These are phyloP conservation scores for Russula earlei DNA, from an alignment of 768 basidiomycete species.

Conservation along the genomic window DNA sequence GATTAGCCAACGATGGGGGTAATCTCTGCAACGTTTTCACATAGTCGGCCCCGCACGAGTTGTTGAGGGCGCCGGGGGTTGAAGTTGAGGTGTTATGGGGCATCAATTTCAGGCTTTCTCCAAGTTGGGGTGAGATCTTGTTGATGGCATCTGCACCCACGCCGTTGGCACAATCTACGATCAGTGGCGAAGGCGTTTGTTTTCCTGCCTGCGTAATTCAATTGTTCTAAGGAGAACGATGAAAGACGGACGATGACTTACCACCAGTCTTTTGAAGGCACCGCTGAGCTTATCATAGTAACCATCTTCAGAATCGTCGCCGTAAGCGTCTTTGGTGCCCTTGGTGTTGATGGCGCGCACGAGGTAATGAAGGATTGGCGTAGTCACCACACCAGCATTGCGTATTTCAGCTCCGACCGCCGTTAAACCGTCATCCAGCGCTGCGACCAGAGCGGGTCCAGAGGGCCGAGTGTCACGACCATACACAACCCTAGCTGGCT, in stretches of 20 bases:
- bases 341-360: constrained; percentile 85
- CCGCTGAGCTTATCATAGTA: constrained; percentile 75
- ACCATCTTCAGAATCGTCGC: constrained; percentile 69
- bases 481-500: constrained; percentile 78
- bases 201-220: constrained; percentile 43
- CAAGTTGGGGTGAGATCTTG: constrained; percentile 51
- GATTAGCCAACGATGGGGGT: constrained; percentile 62
- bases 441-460: constrained; percentile 61
- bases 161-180: constrained; percentile 98
- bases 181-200: constrained; percentile 44
- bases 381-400: constrained; percentile 81
- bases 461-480: constrained; percentile 91
- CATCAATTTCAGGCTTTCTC: constrained; percentile 48
- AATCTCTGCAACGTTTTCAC: constrained; percentile 89
- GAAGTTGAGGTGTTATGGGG: constrained; percentile 60
- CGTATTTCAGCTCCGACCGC: constrained; percentile 60
- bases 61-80: constrained; percentile 69
- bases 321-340: constrained; percentile 67
- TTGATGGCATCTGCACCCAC: constrained; percentile 74
- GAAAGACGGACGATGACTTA: constrained; percentile 32
- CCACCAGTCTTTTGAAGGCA: constrained; percentile 83
- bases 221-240: background rate
- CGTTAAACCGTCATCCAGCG: constrained; percentile 75
- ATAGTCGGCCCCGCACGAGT: constrained; percentile 87
- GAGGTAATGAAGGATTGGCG: constrained; percentile 92